Conservation (phyloP, 1,139 yeast genomes). For the Nakaseomyces bracarensis region DNA sequence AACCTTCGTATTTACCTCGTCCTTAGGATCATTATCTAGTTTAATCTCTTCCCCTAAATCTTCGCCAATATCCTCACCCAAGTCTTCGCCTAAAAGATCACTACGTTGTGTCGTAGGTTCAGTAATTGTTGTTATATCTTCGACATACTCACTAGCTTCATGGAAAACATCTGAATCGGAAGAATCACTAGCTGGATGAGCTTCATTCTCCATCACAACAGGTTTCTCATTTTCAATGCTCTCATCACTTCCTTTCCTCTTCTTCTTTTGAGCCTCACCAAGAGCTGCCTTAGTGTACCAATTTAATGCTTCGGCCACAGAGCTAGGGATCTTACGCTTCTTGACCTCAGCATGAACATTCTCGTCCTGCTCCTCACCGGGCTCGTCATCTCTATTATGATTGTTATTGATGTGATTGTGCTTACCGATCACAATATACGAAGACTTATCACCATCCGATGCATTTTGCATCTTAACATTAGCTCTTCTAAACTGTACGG, state of each 20-base stretch:
- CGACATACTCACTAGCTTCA: slow-evolving; percentile 28
- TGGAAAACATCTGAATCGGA: slow-evolving; percentile 24
- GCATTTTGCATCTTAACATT: slow-evolving; percentile 1
- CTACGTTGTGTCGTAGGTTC: not conserved
- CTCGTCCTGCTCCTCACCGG: slow-evolving; percentile 11
- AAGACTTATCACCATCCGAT: slow-evolving; percentile 7
- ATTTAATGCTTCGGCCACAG: slow-evolving; percentile 26
- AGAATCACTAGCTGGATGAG: slow-evolving; percentile 15
- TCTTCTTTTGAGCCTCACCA: slow-evolving; percentile 8
- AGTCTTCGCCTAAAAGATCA: slow-evolving; percentile 13
- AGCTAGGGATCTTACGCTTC: slow-evolving; percentile 16
- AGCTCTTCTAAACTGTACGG: slow-evolving; percentile 40
- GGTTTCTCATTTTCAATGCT: too few species aligned
- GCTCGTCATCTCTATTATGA: slow-evolving; percentile 17
- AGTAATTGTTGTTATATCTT: slow-evolving; percentile 10
- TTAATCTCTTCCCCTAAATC: slow-evolving; percentile 19
- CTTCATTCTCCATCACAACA: slow-evolving; percentile 11
- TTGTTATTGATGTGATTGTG: slow-evolving; percentile 6
- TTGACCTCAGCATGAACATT: not conserved
- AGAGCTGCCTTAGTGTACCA: slow-evolving; percentile 13
- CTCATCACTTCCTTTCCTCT: slow-evolving; percentile 5
- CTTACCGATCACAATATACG: slow-evolving; percentile 30
- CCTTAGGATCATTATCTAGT: not conserved
- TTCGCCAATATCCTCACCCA: slow-evolving; percentile 25
- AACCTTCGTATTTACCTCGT: not conserved